Conservation (phyloP, 148 eudicot genomes). For the Suaeda aralocaspica region DNA sequence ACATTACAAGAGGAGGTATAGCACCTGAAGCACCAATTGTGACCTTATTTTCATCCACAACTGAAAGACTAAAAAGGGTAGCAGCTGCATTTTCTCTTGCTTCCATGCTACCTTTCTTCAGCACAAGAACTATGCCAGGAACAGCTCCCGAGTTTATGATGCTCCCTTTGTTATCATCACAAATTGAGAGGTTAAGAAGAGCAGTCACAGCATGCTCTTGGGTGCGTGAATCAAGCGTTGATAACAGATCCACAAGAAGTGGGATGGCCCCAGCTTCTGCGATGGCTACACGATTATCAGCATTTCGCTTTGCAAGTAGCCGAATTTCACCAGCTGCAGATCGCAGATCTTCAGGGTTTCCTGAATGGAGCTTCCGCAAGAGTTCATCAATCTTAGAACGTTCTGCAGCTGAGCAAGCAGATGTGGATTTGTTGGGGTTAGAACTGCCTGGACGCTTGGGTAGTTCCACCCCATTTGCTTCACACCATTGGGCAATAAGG, state of each 20-base stretch:
- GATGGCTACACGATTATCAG: slow-evolving; percentile 77
- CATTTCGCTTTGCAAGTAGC: slow-evolving; percentile 78
- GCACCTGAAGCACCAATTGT: slow-evolving; percentile 80
- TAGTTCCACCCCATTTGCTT: slow-evolving; percentile 71
- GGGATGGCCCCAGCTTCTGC: slow-evolving; percentile 94
- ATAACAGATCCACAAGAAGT: slow-evolving; percentile 57
- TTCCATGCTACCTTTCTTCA: slow-evolving; percentile 85
- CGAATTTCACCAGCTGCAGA: slow-evolving; percentile 78
- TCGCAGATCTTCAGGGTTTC: slow-evolving; percentile 60
- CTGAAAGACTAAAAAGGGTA: slow-evolving; percentile 85
- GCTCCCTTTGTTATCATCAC: slow-evolving; percentile 77
- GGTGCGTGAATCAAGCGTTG: slow-evolving; percentile 59
- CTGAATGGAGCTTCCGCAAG: slow-evolving; percentile 53
- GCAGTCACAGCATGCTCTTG: slow-evolving; percentile 94
- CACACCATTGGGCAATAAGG: slow-evolving; percentile 92
- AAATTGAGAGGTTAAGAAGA: slow-evolving; percentile 86
- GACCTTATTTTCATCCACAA: slow-evolving; percentile 85
- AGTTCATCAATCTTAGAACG: slow-evolving; percentile 60
- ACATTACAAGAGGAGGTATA: slow-evolving; percentile 72
- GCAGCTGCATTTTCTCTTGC: slow-evolving; percentile 94
- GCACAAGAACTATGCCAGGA: slow-evolving; percentile 76
- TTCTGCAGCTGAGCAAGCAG: slow-evolving; percentile 65
- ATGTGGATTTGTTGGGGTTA: slow-evolving; percentile 34
- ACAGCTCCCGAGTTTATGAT: slow-evolving; percentile 70
- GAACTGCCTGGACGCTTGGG: slow-evolving; percentile 60